Evolutionary conservation across 163 green algal species (phyloP).

Genomic region (Chlamydomonas reinhardtii): DNA sequence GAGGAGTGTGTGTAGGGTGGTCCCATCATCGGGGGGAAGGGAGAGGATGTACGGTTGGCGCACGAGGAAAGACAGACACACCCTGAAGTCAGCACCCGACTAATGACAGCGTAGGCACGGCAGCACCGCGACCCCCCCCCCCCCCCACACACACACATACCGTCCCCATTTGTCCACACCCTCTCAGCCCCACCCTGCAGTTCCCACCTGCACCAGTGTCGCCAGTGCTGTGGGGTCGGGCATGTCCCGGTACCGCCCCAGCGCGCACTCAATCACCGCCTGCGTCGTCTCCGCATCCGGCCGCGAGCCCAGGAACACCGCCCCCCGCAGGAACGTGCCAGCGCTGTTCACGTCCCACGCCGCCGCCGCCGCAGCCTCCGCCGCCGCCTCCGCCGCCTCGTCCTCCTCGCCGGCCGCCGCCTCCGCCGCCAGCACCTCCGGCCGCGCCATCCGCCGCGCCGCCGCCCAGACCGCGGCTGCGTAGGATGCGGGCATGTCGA

Average conservation of each 20-base stretch:
- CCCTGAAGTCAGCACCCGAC: too few species aligned
- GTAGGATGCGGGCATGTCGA: neutral
- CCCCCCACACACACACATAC: neutral
- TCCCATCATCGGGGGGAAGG: too few species aligned
- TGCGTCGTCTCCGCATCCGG: neutral
- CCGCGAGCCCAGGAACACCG: slow-evolving; percentile 9
- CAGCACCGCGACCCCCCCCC: too few species aligned
- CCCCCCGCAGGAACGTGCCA: neutral
- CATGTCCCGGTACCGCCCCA: slow-evolving; percentile 21
- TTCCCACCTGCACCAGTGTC: slow-evolving; percentile 9
- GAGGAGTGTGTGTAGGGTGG: neutral
- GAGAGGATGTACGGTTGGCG: too few species aligned
- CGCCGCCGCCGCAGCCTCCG: too few species aligned
- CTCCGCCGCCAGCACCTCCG: neutral
- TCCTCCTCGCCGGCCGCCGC: too few species aligned
- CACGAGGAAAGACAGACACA: too few species aligned
- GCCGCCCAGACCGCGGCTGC: neutral
- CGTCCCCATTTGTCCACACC: too few species aligned
- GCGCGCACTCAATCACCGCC: slow-evolving; percentile 24
- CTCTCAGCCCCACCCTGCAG: too few species aligned
- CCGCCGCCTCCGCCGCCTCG: too few species aligned
- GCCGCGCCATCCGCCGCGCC: neutral
- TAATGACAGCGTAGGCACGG: too few species aligned
- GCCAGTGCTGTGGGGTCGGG: slow-evolving; percentile 5
- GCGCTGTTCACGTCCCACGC: neutral